phyloP scores from a whole-genome alignment of 768 basidiomycete genomes.

The Suillus tomentosus region DNA sequence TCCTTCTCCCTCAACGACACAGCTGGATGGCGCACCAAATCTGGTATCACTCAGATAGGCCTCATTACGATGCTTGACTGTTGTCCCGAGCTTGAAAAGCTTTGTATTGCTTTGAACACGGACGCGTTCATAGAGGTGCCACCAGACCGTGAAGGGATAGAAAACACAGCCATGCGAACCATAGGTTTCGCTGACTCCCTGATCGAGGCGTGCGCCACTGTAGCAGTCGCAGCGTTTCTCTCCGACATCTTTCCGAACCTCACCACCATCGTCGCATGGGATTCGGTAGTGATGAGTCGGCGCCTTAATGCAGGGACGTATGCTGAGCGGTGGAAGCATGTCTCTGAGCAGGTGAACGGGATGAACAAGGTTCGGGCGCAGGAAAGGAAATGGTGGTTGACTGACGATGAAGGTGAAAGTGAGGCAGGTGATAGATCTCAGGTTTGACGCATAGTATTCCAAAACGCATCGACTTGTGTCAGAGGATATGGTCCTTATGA shows the following conservation, averaged over 20 bases:
- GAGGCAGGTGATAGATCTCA: neutral
- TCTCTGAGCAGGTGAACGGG: conserved; percentile 4
- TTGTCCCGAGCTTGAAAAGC: conserved; percentile 7
- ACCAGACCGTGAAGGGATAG: conserved; percentile 1
- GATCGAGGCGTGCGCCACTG: neutral
- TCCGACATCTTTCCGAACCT: conserved; percentile 10
- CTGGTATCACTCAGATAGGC: conserved; percentile 7
- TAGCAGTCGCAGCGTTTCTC: conserved; percentile 12
- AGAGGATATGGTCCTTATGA: neutral
- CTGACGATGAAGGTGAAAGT: neutral
- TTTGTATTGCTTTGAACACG: conserved; percentile 9
- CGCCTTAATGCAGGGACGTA: conserved; percentile 3
- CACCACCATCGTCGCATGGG: conserved; percentile 5
- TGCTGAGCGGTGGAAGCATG: conserved; percentile 8
- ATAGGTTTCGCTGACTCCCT: conserved; percentile 6
- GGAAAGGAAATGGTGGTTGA: conserved; percentile 11
- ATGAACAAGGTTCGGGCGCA: conserved; percentile 11
- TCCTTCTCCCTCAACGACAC: conserved; percentile 8
- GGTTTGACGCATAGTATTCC: neutral
- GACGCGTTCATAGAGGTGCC: conserved; percentile 1
- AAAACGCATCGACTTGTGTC: neutral
- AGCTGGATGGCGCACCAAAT: conserved; percentile 6
- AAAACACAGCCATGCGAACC: conserved; percentile 1
- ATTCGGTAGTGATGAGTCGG: conserved; percentile 1
- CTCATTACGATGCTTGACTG: conserved; percentile 5